Evolutionary conservation across 441 rosid genomes (phyloP), one percentile per base, ranked within the genome.

Genomic region (Euphorbia celastroides): DNA sequence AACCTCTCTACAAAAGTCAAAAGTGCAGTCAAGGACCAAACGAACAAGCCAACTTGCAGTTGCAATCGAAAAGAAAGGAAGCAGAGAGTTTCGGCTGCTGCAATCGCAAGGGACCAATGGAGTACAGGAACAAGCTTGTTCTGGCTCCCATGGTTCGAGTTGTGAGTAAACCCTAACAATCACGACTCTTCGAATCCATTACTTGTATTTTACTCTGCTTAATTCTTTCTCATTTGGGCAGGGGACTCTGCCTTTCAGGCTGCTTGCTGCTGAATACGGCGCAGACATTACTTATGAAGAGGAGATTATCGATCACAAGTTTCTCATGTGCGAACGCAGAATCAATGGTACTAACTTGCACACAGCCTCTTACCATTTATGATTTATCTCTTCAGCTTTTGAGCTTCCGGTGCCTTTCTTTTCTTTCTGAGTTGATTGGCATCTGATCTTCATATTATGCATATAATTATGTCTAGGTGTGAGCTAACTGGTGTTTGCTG

Each of bases 81-180:
- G n/a, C 8, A 23, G 32, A n/a, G n/a, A 3, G 13, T 19, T 44
- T 13, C 54, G 2, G 42, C 8, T 19, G 11, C 10, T 11, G 5
- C 22, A 22, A 44, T 10, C 46, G 32, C 34, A 30, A 38, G 72
- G 2, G 31, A 60, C 72, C 8, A 66, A 92, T 92, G 98, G 96
- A 92, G 65, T 92, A 85, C 84, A 63, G 63, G 69, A 81, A 85
- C 80, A 92, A 88, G 88, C 85, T 82, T 3, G 84, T 89, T 9
- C 93, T 92, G 7, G 98, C 95, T 81, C 98, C 98, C 64, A 92
- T 92, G 95, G 96, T 89, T 79, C 88, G 98, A 70, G 88, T 88
- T 68, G 96, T 92, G 72, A 81, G 96, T 86, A 16, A 16, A 10
- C n/a, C 0, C 0, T 5, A 28, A 0, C 19, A 8, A 20, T 69